Evolutionary conservation across 805 yeast species (phyloP).

Genomic region (Zygotorulaspora chibaensis): DNA sequence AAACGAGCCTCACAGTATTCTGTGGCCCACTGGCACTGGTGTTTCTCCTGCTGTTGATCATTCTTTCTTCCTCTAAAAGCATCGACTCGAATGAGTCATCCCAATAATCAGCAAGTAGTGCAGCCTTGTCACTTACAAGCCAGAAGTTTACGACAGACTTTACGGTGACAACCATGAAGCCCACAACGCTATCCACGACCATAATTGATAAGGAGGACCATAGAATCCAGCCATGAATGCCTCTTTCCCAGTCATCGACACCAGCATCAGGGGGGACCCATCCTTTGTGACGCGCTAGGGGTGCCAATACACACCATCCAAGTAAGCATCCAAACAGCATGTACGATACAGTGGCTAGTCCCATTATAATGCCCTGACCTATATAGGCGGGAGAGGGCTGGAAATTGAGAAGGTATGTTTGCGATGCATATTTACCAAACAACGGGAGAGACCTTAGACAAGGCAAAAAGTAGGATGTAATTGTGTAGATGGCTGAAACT

Average conservation of each 20-base stretch:
- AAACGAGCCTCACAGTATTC: slow-evolving; percentile 30
- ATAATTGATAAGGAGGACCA: slow-evolving; percentile 91
- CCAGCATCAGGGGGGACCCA: slow-evolving; percentile 92
- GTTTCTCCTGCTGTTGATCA: slow-evolving; percentile 22
- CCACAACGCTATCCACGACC: slow-evolving; percentile 87
- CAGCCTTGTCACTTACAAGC: slow-evolving; percentile 24
- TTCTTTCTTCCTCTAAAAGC: slow-evolving; percentile 32
- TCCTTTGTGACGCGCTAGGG: slow-evolving; percentile 58
- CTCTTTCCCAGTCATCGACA: slow-evolving; percentile 75
- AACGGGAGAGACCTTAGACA: slow-evolving; percentile 63
- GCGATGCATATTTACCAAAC: slow-evolving; percentile 63
- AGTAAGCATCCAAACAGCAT: slow-evolving; percentile 86
- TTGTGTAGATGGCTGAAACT: slow-evolving; percentile 68
- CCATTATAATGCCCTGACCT: slow-evolving; percentile 98
- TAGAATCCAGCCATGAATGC: slow-evolving; percentile 95
- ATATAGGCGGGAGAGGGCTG: slow-evolving; percentile 97
- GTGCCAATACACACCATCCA: slow-evolving; percentile 93
- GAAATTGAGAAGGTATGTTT: slow-evolving; percentile 71
- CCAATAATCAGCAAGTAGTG: slow-evolving; percentile 20
- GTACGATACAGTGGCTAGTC: slow-evolving; percentile 80
- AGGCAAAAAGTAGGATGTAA: slow-evolving; percentile 70
- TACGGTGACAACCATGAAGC: slow-evolving; percentile 59
- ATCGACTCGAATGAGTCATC: slow-evolving; percentile 34
- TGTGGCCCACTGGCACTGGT: slow-evolving; percentile 15
- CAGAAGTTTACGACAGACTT: slow-evolving; percentile 38